phyloP scores from a whole-genome alignment of 2,329 filamentous ascomycete species.

The Cytospora leucostoma region DNA sequence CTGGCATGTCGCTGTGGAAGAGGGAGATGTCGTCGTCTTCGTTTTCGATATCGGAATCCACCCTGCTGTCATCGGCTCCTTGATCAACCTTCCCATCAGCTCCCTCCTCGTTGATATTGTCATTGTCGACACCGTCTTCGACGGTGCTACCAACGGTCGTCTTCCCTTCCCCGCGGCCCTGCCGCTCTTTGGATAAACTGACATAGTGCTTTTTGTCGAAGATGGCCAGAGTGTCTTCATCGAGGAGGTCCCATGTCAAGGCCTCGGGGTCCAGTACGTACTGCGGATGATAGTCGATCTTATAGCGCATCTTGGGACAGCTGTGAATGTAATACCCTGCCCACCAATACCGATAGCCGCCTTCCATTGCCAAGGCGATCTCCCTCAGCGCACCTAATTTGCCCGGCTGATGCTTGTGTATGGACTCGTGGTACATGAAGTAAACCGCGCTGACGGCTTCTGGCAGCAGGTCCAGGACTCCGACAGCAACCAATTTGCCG shows the following conservation, averaged over 20 bases:
- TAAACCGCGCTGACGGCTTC: constrained; percentile 80
- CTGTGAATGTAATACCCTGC: constrained; percentile 79
- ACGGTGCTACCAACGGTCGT: constrained; percentile 10
- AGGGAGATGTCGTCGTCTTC: constrained; percentile 42
- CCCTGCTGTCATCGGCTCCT: constrained; percentile 17
- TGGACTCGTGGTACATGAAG: constrained; percentile 77
- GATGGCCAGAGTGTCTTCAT: constrained; percentile 50
- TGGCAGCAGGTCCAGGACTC: constrained; percentile 75
- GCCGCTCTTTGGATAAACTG: constrained; percentile 42
- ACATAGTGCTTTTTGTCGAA: constrained; percentile 60
- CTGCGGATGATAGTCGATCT: constrained; percentile 76
- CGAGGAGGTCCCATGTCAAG: constrained; percentile 62
- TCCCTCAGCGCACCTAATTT: constrained; percentile 76
- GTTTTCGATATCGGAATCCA: constrained; percentile 28
- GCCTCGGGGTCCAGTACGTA: constrained; percentile 71
- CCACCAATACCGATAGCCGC: constrained; percentile 76
- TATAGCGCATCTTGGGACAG: constrained; percentile 83
- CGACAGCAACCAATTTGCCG: constrained; percentile 72
- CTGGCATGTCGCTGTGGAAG: constrained; percentile 66
- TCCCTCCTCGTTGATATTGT: constrained; percentile 28
- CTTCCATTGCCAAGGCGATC: constrained; percentile 68
- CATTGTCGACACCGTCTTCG: constrained; percentile 33
- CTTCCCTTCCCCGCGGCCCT: constrained; percentile 33
- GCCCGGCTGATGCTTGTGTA: constrained; percentile 69
- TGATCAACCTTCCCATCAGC: constrained; percentile 31